Conservation (phyloP, 164 flowering plant species). For the Vitis rupestris region DNA sequence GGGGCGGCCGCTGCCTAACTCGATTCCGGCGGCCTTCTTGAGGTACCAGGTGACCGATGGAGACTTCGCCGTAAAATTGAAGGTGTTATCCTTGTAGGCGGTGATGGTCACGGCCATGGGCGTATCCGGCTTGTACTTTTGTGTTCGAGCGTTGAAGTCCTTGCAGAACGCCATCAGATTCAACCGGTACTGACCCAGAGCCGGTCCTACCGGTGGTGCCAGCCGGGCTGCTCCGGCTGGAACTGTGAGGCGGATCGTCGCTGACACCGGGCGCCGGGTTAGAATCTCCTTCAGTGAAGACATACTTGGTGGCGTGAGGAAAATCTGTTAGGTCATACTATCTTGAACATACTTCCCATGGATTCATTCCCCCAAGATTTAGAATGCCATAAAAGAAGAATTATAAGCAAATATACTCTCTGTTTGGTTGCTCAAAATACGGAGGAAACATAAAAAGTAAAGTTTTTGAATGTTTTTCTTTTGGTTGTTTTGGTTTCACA, state of each 20-base stretch:
- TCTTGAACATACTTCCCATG: no score
- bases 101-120: conserved; percentile 91
- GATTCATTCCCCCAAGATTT: no score
- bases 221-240: conserved; percentile 92
- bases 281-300: conserved; percentile 74
- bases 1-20: conserved; percentile 70
- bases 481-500: no score
- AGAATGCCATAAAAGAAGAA: no score
- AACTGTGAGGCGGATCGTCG: conserved; percentile 84
- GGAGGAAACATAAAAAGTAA: no score
- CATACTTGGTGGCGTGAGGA: conserved; percentile 24
- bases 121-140: conserved; percentile 86
- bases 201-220: conserved; percentile 94
- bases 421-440: no score
- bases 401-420: no score
- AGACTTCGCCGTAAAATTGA: conserved; percentile 84
- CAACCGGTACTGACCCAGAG: conserved; percentile 84
- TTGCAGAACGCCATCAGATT: conserved; percentile 99
- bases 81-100: conserved; percentile 88
- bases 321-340: no score
- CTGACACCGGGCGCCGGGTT: conserved; percentile 72
- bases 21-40: conserved; percentile 89
- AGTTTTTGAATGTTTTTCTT: no score
- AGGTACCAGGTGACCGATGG: conserved; percentile 95
- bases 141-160: conserved; percentile 97